These are phyloP conservation scores for Ascochyta pisi DNA, from an alignment of 2,329 filamentous ascomycete genomes.

Conservation along the genomic window DNA sequence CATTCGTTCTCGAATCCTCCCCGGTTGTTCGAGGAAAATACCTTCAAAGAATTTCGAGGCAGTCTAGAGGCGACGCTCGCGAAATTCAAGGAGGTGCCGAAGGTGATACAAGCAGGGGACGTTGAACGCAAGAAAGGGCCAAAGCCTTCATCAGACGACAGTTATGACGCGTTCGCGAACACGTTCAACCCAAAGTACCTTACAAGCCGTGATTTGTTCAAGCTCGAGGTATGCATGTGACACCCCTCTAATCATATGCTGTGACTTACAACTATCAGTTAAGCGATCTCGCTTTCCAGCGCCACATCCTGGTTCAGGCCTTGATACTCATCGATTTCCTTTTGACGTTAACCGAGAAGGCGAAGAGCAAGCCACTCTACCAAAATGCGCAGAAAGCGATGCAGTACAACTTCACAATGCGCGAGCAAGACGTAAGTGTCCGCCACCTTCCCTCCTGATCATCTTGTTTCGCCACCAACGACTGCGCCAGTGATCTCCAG, in stretches of 20 bases:
- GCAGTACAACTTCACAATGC: constrained; percentile 77
- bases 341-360: constrained; percentile 81
- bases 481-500: constrained; percentile 33
- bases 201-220: constrained; percentile 95
- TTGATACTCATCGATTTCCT: constrained; percentile 95
- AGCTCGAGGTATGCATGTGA: constrained; percentile 74
- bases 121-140: constrained; percentile 66
- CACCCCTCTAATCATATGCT: constrained; percentile 25
- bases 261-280: constrained; percentile 63
- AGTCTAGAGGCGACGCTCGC: constrained; percentile 68
- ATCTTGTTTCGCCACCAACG: constrained; percentile 21
- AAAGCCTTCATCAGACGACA: constrained; percentile 68
- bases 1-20: constrained; percentile 90
- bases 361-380: constrained; percentile 78
- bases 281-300: constrained; percentile 90
- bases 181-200: constrained; percentile 97
- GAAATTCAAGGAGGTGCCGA: constrained; percentile 76
- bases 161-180: constrained; percentile 69
- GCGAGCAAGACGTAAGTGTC: constrained; percentile 78
- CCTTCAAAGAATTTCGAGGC: constrained; percentile 71
- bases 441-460: constrained; percentile 23
- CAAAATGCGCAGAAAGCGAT: constrained; percentile 84
- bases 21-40: constrained; percentile 73
- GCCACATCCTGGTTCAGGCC: constrained; percentile 93
- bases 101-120: constrained; percentile 72